Conservation (phyloP, 208 protist species). For the Acanthamoeba healyi region DNA sequence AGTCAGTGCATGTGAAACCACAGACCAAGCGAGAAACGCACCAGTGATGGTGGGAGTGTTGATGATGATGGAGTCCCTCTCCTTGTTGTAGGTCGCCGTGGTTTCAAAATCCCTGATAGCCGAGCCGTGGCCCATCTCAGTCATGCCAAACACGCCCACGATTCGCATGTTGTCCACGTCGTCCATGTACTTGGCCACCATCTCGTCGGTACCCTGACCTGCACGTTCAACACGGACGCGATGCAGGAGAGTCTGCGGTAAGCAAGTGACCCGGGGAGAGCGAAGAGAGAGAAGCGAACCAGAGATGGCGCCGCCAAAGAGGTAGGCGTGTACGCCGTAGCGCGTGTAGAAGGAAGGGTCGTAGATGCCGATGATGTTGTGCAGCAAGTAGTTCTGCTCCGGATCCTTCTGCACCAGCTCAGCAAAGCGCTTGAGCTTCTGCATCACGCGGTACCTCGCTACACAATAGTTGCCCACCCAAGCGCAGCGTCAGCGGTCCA, state of each 20-base stretch:
- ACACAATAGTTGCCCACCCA: not conserved
- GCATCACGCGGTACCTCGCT: constrained; percentile 66
- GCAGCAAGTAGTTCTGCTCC: not conserved
- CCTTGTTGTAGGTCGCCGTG: constrained; percentile 82
- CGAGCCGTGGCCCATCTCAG: constrained; percentile 81
- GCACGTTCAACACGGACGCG: too few species aligned
- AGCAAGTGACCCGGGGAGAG: too few species aligned
- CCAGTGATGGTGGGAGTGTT: constrained; percentile 82
- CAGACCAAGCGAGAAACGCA: not conserved
- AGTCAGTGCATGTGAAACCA: not conserved
- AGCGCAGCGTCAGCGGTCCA: too few species aligned
- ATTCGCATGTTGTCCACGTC: constrained; percentile 58
- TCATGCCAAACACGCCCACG: constrained; percentile 63
- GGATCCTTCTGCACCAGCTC: constrained; percentile 56
- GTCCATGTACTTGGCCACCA: constrained; percentile 20
- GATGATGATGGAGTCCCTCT: constrained; percentile 85
- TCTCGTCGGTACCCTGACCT: constrained; percentile 12
- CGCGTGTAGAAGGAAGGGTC: constrained; percentile 57
- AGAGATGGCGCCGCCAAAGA: not conserved
- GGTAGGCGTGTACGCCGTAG: not conserved
- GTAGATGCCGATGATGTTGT: constrained; percentile 68
- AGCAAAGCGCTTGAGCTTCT: constrained; percentile 25
- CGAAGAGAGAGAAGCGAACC: not conserved
- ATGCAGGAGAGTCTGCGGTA: too few species aligned
- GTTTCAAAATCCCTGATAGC: constrained; percentile 87